phyloP scores from a whole-genome alignment of 2,329 filamentous ascomycete genomes.

The Fusarium foetens region DNA sequence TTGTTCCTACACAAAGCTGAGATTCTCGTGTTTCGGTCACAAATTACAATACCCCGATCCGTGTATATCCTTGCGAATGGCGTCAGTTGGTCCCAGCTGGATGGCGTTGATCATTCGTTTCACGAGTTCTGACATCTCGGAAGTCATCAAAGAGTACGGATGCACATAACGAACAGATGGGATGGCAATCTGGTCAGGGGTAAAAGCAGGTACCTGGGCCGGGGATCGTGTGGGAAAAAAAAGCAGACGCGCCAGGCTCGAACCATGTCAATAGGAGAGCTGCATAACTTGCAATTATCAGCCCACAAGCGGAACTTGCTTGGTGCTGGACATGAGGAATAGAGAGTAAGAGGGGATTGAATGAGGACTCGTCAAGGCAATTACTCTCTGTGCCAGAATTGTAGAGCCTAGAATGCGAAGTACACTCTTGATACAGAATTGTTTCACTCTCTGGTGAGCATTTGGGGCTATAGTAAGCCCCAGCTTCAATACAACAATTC shows the following conservation, averaged over 20 bases:
- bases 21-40: neutral
- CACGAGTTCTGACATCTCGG: neutral
- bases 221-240: conserved; percentile 6
- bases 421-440: conserved; percentile 1
- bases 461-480: conserved; percentile 5
- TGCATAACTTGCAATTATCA: conserved; percentile 24
- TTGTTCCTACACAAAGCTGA: neutral
- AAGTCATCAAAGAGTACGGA: conserved; percentile 9
- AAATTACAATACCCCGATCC: neutral
- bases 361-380: neutral
- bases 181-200: conserved; percentile 14
- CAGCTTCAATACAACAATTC: conserved; percentile 21
- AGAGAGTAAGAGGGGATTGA: neutral
- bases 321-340: neutral
- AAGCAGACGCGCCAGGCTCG: conserved; percentile 25
- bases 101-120: conserved; percentile 15
- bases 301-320: conserved; percentile 29
- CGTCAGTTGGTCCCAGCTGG: conserved; percentile 19
- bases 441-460: conserved; percentile 9
- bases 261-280: conserved; percentile 30
- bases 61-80: conserved; percentile 19
- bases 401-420: neutral
- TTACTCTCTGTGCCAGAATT: neutral
- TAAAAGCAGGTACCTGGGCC: conserved; percentile 21
- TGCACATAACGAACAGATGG: conserved; percentile 10